These are phyloP conservation scores for Phytopythium vexans DNA, from an alignment of 352 stramenopile species.

Conservation along the genomic window DNA sequence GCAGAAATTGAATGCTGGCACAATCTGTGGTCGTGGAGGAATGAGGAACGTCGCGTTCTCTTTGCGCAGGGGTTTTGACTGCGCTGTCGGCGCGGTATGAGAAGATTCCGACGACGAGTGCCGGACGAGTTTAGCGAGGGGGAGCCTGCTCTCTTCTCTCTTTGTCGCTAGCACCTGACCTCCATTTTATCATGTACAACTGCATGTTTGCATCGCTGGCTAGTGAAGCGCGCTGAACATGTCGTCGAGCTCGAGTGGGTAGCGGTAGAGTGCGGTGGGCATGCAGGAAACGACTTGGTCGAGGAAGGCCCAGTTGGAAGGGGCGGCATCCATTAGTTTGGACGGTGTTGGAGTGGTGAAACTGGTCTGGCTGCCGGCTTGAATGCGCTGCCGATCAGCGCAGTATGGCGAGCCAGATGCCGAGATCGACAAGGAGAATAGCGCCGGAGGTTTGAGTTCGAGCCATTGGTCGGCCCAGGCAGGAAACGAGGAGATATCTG, in stretches of 20 bases:
- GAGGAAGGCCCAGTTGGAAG: background rate
- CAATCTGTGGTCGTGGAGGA: background rate
- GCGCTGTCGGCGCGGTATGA: background rate
- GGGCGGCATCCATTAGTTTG: background rate
- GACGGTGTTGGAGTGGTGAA: background rate
- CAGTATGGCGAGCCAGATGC: background rate
- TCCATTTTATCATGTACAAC: background rate
- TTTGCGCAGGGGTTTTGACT: constrained; percentile 4
- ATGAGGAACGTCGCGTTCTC: constrained; percentile 1
- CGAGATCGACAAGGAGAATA: background rate
- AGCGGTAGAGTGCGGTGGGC: background rate
- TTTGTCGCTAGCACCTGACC: background rate
- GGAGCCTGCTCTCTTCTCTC: no score
- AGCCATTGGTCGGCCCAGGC: constrained; percentile 3
- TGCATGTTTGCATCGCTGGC: background rate
- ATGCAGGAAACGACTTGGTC: background rate
- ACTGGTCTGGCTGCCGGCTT: background rate
- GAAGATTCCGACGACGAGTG: background rate
- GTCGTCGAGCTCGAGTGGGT: background rate
- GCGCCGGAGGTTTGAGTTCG: background rate
- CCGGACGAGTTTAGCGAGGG: background rate
- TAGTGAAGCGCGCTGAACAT: background rate
- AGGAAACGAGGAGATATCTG: constrained; percentile 2
- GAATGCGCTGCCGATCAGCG: background rate
- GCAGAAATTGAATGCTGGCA: background rate